These are phyloP conservation scores for Fusarium hainanense DNA, from an alignment of 2,329 filamentous ascomycete species.

Conservation along the genomic window DNA sequence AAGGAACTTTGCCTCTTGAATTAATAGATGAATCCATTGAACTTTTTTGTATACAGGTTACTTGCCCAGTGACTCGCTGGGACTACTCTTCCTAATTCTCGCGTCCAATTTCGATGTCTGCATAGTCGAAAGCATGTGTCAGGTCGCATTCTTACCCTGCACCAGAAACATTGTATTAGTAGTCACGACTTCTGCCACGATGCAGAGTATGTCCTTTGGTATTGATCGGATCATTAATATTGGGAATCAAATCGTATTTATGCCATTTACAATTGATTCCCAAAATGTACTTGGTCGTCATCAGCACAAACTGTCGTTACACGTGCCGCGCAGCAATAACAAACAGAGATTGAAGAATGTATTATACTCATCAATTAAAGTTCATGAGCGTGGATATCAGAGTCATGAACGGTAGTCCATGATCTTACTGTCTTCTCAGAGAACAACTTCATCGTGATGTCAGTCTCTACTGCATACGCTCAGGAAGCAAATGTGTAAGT, in stretches of 20 bases:
- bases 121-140: neutral
- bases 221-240: neutral
- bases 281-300: neutral
- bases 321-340: neutral
- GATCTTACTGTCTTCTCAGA: neutral
- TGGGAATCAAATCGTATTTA: neutral
- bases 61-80: neutral
- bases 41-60: neutral
- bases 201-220: neutral
- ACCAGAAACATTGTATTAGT: neutral
- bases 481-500: constrained; percentile 18
- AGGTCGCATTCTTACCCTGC: neutral
- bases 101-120: neutral
- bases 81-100: neutral
- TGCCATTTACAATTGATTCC: neutral
- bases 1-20: neutral
- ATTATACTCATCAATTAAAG: neutral
- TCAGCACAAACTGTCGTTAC: neutral
- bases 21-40: neutral
- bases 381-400: neutral
- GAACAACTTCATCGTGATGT: neutral
- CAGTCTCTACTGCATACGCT: neutral
- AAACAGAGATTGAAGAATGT: neutral
- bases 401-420: neutral
- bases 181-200: neutral